A percentile compares a stretch with the other conserved stretches of the same genome.
phyloP scores from a whole-genome alignment of 768 basidiomycete genomes.

The Coprinopsis cinerea region DNA sequence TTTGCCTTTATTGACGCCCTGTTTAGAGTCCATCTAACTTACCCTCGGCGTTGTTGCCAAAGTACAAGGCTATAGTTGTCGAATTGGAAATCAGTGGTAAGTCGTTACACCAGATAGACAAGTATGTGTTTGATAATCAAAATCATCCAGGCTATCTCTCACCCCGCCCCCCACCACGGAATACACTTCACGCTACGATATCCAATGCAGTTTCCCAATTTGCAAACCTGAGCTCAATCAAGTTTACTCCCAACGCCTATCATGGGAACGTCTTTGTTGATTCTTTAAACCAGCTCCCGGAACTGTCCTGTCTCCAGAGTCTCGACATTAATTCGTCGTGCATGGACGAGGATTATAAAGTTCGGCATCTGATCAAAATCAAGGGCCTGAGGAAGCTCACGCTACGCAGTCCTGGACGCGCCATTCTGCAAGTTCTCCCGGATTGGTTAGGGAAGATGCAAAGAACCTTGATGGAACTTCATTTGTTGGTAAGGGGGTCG shows the following conservation, averaged over 20 bases:
- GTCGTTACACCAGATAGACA: constrained; percentile 8
- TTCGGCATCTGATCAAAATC: constrained; percentile 20
- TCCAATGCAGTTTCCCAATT: constrained; percentile 23
- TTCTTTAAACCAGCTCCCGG: constrained; percentile 17
- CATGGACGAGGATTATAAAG: constrained; percentile 20
- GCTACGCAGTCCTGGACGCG: constrained; percentile 31
- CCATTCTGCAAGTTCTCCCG: constrained; percentile 36
- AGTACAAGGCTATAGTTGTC: constrained; percentile 35
- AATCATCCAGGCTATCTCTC: constrained; percentile 10
- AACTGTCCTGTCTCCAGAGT: constrained; percentile 18
- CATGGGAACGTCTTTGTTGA: constrained; percentile 23
- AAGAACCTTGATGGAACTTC: constrained; percentile 28
- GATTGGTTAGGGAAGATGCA: constrained; percentile 37
- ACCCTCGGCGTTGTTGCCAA: constrained; percentile 32
- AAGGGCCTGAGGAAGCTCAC: constrained; percentile 22
- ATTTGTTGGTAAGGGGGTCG: constrained; percentile 33
- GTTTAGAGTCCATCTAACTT: constrained; percentile 31
- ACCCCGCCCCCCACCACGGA: constrained; percentile 16
- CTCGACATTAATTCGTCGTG: constrained; percentile 29
- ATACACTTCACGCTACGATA: constrained; percentile 17
- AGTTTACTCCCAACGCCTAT: constrained; percentile 22
- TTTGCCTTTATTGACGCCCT: constrained; percentile 1
- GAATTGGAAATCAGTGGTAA: constrained; percentile 42
- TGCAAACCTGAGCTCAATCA: constrained; percentile 25
- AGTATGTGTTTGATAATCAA: constrained; percentile 1